Base-by-base conservation (phyloP, 345 rosid species). In the Ceriops zippeliana region DNA sequence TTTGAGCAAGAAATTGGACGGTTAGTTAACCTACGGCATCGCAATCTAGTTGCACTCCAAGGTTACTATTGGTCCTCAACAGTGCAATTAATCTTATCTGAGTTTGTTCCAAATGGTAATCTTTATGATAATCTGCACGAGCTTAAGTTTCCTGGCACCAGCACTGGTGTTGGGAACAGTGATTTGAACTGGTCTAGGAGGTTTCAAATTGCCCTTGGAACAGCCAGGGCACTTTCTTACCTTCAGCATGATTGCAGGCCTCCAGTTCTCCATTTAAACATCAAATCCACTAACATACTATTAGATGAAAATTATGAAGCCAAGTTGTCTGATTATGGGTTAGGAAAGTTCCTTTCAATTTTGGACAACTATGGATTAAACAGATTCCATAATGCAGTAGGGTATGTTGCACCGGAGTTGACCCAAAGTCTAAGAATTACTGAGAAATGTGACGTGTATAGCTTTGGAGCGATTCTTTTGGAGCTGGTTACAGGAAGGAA, bases 381-480 rank as follows among this genome's bases (percentile, higher is more conserved):
- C 51, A 89, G 81, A 64, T 87, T 83, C 72, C 97, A 91, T 71
- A 90, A 83, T 75, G 89, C 96, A n/a, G 93, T 90, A 51, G 99
- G 99, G 31, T 95, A 87, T 80, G 92, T 95, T n/a, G 98, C 99
- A 11, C 99, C 99, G 1, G 99, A 95, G 81, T 71, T 95, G 80
- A 88, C 96, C 72, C 92, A 89, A 75, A 83, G 96, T 63, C 78
- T 88, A 70, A 85, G 84, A 82, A 68, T 78, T 37, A 89, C 93
- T 42, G 96, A 95, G 73, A 95, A 91, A 78, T 90, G 93, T 20
- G 99, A 91, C 69, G 96, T 90, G 67, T 91, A 90, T 66, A 95
- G 97, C 73, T 91, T 84, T 31, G 96, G 99, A 59, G 96, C 91
- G 49, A 90, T 95, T 73, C 90, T 95, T 38, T 80, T 95, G 73